Evolutionary conservation across 1,284 basidiomycete species (phyloP).

Genomic region (Serendipita sp.): DNA sequence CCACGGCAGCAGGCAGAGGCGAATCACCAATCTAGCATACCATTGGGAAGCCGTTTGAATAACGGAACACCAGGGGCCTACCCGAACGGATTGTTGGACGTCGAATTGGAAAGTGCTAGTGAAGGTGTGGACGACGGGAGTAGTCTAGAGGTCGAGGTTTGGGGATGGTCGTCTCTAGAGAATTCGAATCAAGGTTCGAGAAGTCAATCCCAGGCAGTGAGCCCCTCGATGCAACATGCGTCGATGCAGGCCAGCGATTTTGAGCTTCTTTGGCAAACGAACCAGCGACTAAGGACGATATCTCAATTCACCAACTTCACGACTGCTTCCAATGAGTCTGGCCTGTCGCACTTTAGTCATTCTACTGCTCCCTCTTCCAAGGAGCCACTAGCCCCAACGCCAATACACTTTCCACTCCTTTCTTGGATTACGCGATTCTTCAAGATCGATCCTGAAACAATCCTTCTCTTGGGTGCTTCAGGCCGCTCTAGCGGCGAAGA

Average conservation of each 20-base stretch:
- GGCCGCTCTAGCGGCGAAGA: not conserved
- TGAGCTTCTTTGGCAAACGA: not conserved
- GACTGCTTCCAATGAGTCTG: not conserved
- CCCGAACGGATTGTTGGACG: not conserved
- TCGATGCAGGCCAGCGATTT: not conserved
- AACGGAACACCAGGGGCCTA: not conserved
- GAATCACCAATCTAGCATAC: not conserved
- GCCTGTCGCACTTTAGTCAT: not conserved
- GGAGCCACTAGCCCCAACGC: not conserved
- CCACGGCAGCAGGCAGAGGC: not conserved
- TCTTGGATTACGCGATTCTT: not conserved
- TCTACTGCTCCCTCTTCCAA: not conserved
- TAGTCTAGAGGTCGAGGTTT: not conserved
- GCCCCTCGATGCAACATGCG: not conserved
- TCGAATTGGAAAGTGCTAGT: conserved; percentile 1
- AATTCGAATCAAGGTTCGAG: not conserved
- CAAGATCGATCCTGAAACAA: not conserved
- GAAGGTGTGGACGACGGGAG: not conserved
- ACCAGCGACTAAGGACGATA: not conserved
- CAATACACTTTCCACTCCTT: not conserved
- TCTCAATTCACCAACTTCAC: conserved; percentile 1
- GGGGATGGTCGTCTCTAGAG: not conserved
- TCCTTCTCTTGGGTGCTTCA: not conserved
- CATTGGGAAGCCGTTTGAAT: not conserved
- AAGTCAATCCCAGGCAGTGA: not conserved